Evolutionary conservation across 2,329 filamentous ascomycete genomes (phyloP).

Genomic region (Mycosphaerella sp.): DNA sequence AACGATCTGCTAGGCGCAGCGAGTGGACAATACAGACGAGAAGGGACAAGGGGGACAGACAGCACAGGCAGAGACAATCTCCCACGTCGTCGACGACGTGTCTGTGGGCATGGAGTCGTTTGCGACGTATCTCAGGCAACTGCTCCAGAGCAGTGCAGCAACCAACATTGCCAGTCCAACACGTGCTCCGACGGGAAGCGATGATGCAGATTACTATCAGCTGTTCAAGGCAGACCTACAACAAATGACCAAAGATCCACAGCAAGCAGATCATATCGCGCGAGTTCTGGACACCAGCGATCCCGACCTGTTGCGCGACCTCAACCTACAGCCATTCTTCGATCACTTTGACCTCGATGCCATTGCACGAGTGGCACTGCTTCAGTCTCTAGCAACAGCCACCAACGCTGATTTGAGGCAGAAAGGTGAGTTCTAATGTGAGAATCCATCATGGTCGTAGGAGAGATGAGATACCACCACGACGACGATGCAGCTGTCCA

Average conservation of each 20-base stretch:
- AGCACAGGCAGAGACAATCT: conserved; percentile 80
- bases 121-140: conserved; percentile 86
- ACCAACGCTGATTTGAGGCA: conserved; percentile 73
- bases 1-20: conserved; percentile 90
- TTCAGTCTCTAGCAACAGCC: conserved; percentile 80
- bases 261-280: conserved; percentile 84
- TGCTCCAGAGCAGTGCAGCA: conserved; percentile 83
- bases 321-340: conserved; percentile 92
- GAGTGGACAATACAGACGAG: conserved; percentile 73
- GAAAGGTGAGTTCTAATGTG: conserved; percentile 58
- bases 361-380: conserved; percentile 77
- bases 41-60: not conserved
- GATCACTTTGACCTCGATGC: conserved; percentile 93
- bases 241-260: conserved; percentile 71
- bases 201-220: conserved; percentile 74
- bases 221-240: conserved; percentile 77
- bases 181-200: conserved; percentile 46
- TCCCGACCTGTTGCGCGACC: conserved; percentile 90
- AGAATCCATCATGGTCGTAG: no score
- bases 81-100: conserved; percentile 95
- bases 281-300: conserved; percentile 87
- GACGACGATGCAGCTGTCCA: conserved; percentile 2
- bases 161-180: conserved; percentile 81
- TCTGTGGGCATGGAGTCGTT: conserved; percentile 85
- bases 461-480: not conserved